These are phyloP conservation scores for Carnegiea gigantea DNA, from an alignment of 179 eudicot genomes.

Conservation along the genomic window DNA sequence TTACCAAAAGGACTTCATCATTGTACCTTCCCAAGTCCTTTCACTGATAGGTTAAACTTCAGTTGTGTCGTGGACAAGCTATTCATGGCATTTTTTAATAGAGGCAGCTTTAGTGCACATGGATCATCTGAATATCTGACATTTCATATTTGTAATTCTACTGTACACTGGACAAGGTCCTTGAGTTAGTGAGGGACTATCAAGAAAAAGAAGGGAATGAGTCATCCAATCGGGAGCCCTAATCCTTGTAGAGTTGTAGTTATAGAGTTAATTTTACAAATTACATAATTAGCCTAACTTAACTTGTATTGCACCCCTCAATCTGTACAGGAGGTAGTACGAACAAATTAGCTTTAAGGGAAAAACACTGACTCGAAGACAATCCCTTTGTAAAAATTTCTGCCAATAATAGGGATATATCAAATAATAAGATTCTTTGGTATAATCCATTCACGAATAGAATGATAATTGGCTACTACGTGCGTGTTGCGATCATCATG, in stretches of 20 bases:
- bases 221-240: no score
- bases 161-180: no score
- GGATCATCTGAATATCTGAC: no score
- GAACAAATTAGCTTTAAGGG: neutral
- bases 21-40: neutral
- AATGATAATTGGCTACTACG: neutral
- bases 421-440: neutral
- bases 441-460: neutral
- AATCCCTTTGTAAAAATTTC: neutral
- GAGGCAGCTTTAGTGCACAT: no score
- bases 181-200: neutral
- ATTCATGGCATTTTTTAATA: no score
- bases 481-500: neutral
- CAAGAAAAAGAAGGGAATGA: conserved; percentile 6
- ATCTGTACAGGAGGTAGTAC: neutral
- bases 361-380: neutral
- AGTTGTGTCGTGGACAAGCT: neutral
- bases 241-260: no score
- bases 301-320: neutral
- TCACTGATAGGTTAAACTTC: neutral
- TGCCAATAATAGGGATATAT: neutral
- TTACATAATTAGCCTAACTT: neutral
- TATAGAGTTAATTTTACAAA: no score
- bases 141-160: no score
- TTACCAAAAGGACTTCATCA: neutral